Evolutionary conservation across 2,329 filamentous ascomycete species (phyloP).

Genomic region (Aspergillus quadricinctus): DNA sequence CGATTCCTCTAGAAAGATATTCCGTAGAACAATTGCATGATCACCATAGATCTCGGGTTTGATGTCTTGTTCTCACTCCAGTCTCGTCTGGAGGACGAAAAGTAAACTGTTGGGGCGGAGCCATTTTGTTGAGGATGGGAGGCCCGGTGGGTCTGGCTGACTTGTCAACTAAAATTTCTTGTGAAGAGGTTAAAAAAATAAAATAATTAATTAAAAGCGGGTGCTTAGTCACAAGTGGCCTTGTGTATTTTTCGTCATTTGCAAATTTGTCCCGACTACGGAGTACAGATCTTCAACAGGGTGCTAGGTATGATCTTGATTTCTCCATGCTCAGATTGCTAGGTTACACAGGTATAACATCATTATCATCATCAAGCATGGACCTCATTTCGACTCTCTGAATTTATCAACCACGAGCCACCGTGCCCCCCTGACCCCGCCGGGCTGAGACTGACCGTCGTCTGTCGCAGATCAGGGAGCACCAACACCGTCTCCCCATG

Average conservation of each 20-base stretch:
- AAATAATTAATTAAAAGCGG: not conserved
- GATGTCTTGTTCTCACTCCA: not conserved
- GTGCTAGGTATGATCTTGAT: not conserved
- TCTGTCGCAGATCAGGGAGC: conserved; percentile 63
- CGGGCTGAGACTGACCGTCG: conserved; percentile 68
- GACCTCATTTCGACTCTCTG: conserved; percentile 40
- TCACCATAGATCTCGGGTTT: not conserved
- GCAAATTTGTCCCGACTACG: not conserved
- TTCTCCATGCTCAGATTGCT: not conserved
- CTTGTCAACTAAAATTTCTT: not conserved
- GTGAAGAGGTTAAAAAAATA: not conserved
- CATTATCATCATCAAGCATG: not conserved
- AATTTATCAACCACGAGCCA: conserved; percentile 64
- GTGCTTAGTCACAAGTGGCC: not conserved
- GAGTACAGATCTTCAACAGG: too few relatives aligned
- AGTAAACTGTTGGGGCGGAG: not conserved
- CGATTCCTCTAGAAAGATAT: not conserved
- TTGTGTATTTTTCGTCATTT: not conserved
- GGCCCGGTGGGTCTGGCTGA: not conserved
- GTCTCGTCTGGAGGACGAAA: not conserved
- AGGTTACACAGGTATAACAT: not conserved
- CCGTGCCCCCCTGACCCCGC: conserved; percentile 54
- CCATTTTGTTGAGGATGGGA: not conserved
- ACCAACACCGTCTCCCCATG: conserved; percentile 73
- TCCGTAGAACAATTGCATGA: not conserved